Base-by-base conservation (phyloP, 2,329 filamentous ascomycete genomes). In the Fusarium guadeloupense region DNA sequence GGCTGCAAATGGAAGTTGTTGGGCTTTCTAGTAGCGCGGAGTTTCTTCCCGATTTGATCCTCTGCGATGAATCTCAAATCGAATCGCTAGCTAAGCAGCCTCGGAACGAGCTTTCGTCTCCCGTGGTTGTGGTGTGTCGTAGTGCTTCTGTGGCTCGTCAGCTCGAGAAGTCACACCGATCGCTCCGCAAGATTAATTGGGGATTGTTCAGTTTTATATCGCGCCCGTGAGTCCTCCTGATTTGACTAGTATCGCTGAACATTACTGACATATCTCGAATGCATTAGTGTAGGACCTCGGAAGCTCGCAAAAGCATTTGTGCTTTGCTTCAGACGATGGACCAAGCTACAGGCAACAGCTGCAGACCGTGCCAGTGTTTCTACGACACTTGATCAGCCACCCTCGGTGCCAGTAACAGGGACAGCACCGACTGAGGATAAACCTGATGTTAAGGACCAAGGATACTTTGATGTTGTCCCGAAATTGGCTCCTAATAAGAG, bases 251-350 rank as follows among this genome's bases (percentile, higher is more conserved):
- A 10, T 4, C 49, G 2, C 31, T 61, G 9, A 67, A 37, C 5
- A 2, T 13, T 14, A 10, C 31, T 63, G 8, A 28, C 25, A 9
- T n/a, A 21, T 9, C 9, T 3, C 12, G 16, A 12, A 26, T 23
- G n/a, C 9, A 21, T 7, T 26, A 77, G 75, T 3, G 66, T 75
- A 6, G 76, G 76, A 0, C 76, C 76, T 5, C 74, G 75, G 8
- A 78, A 78, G 51, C 63, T 78, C 4, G 74, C 74, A 6, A 74
- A 73, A 20, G 67, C 73, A 3, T 57, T 78, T 26, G 48, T 69
- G 4, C 58, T 70, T 3, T 70, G 64, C 16, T 69, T 70, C 25
- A 67, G 51, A 7, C 63, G 69, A 8, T 74, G 72, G 73, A 69
- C 54, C n/a, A 64, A 60, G 14, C 17, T 63, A 3, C 45, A 59